Evolutionary conservation across 805 yeast genomes (phyloP).

Genomic region (Yamadazyma sp.): DNA sequence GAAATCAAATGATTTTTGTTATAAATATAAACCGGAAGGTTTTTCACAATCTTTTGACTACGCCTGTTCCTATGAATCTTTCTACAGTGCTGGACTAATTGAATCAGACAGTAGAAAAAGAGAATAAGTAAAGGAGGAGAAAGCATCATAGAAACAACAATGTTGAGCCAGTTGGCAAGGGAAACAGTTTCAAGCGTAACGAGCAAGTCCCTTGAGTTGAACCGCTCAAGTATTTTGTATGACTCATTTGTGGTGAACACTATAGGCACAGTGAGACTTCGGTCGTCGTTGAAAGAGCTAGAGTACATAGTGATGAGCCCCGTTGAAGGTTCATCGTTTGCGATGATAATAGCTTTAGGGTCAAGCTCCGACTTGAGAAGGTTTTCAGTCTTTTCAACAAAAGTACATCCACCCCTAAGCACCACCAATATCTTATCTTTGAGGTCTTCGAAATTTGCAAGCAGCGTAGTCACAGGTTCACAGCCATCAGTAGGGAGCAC

Average conservation of each 20-base stretch:
- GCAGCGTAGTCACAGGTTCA: conserved; percentile 14
- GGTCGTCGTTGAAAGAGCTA: conserved; percentile 41
- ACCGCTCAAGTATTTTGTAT: conserved; percentile 23
- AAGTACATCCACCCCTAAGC: conserved; percentile 54
- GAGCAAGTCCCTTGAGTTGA: conserved; percentile 9
- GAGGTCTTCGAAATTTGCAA: conserved; percentile 16
- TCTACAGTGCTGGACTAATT: conserved; percentile 28
- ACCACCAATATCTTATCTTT: conserved; percentile 28
- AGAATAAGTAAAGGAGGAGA: conserved; percentile 43
- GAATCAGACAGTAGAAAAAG: conserved; percentile 31
- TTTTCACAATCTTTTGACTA: conserved; percentile 34
- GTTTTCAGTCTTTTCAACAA: conserved; percentile 50
- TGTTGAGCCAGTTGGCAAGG: conserved; percentile 37
- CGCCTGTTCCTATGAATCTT: conserved; percentile 25
- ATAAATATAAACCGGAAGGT: conserved; percentile 39
- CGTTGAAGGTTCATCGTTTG: conserved; percentile 48
- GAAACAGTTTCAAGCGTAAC: conserved; percentile 32
- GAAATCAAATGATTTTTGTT: conserved; percentile 35
- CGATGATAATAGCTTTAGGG: conserved; percentile 56
- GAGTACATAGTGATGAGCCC: conserved; percentile 59
- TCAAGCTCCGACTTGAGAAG: conserved; percentile 34
- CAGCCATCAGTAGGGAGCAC: conserved; percentile 34
- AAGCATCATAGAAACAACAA: conserved; percentile 41
- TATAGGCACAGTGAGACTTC: conserved; percentile 44
- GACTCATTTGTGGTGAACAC: conserved; percentile 51